Base-by-base conservation (phyloP, 164 flowering plant species). In the Dillenia suffruticosa region DNA sequence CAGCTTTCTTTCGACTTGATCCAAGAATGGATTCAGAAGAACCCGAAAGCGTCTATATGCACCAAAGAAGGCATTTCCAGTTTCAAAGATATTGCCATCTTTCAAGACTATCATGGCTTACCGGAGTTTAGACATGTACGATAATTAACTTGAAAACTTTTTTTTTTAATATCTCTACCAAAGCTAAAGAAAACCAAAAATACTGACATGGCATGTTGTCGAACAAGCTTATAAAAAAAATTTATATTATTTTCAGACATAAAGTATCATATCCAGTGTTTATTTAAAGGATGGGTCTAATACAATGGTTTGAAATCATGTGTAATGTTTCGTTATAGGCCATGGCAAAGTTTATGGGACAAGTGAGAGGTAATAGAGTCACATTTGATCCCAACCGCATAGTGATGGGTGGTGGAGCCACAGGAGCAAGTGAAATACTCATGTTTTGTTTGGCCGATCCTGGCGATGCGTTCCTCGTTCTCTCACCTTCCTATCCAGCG, bases 401-500 rank as follows among this genome's bases (percentile, higher is more conserved):
- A 2, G 85, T 83, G 10, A 85, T 79, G 87, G 49, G 76, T 48
- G 84, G 86, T 12, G 86, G 87, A 58, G 86, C 87, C 40, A 83
- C 88, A 26, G 90, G 87, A 46, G 90, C 90, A 0, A 65, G 66
- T 56, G 88, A 85, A 70, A 10, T 58, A 10, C 3, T 83, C 50
- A 66, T 73, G 51, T 83, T 81, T 49, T 82, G 86, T 46, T 57
- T 83, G 64, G 88, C 86, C 0, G 74, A 85, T 47, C 88, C 82
- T 3, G 87, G 87, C 14, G 91, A 84, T 46, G 86, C 81, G 5
- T 84, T 84, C 56, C 74, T 84, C 0, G 73, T 84, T 26, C 89
- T 85, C 10, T 26, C 92, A 1, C 92, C 92, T 52, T 84, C 78
- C 59, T 86, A 86, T 66, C 77, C 89, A 24, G 89, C 69, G 89